Evolutionary conservation across 106 monocot genomes (phyloP).

Genomic region (Agapanthus africanus): DNA sequence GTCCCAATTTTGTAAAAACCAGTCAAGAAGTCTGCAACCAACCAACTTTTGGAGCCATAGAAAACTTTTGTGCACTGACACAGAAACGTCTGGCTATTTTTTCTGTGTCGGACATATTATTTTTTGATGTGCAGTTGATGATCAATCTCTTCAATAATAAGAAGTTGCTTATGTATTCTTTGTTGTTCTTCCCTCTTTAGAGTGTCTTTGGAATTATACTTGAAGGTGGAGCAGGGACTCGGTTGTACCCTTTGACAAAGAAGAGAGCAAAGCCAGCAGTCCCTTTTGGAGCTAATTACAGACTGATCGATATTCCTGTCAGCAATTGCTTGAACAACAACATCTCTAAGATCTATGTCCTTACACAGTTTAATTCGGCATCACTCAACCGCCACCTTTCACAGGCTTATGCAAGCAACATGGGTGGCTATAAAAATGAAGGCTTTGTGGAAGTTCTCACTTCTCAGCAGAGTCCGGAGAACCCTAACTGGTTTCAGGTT

Average conservation of each 20-base stretch:
- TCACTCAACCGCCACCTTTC: constrained; percentile 97
- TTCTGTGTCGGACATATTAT: not conserved
- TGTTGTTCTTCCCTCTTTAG: constrained; percentile 25
- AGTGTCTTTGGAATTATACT: constrained; percentile 95
- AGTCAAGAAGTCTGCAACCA: not conserved
- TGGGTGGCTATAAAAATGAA: constrained; percentile 89
- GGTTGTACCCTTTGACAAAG: constrained; percentile 88
- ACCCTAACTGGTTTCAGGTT: constrained; percentile 99
- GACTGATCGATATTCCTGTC: constrained; percentile 95
- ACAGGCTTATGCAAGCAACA: constrained; percentile 76
- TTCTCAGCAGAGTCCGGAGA: constrained; percentile 96
- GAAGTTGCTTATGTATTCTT: not conserved
- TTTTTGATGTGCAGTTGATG: constrained; percentile 2
- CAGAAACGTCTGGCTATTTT: too few relatives aligned
- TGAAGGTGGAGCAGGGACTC: constrained; percentile 89
- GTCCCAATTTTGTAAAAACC: not conserved
- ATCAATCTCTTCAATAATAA: not conserved
- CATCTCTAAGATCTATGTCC: constrained; percentile 88
- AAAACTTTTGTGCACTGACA: not conserved
- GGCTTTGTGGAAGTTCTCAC: constrained; percentile 97
- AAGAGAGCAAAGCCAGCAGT: constrained; percentile 97
- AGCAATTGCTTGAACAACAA: constrained; percentile 97
- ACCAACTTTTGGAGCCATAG: not conserved
- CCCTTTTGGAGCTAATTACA: constrained; percentile 89
- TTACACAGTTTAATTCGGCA: constrained; percentile 97